Evolutionary conservation across 495 filamentous ascomycete genomes (phyloP).

Genomic region (Penicillium cosmopolitanum): DNA sequence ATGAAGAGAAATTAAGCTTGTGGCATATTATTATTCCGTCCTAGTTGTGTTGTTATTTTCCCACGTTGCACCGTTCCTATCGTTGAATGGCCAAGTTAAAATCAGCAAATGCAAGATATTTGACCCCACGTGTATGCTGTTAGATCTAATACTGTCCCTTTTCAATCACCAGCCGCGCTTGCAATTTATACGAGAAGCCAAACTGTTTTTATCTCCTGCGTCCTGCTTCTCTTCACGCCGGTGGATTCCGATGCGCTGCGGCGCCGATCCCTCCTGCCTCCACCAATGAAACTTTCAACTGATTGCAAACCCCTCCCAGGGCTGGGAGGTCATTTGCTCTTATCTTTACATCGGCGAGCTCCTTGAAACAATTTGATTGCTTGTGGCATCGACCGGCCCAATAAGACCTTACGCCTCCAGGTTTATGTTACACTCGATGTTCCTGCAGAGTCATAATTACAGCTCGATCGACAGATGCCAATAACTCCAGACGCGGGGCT

Average conservation of each 20-base stretch:
- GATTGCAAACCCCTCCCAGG: background rate
- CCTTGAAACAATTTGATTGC: conserved; percentile 4
- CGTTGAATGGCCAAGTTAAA: background rate
- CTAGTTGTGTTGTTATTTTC: background rate
- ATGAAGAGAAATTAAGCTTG: background rate
- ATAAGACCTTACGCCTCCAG: background rate
- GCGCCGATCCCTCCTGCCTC: conserved; percentile 11
- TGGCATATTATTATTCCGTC: background rate
- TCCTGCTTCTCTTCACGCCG: background rate
- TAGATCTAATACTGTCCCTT: background rate
- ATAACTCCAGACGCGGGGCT: background rate
- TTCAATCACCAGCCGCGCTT: background rate
- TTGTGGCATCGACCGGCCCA: background rate
- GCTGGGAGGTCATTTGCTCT: conserved; percentile 1
- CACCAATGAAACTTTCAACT: conserved; percentile 1
- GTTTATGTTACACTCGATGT: background rate
- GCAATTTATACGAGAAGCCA: background rate
- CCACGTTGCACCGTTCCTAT: background rate
- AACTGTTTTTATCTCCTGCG: background rate
- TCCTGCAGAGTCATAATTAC: background rate
- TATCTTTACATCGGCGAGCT: conserved; percentile 1
- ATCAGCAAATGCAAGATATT: background rate
- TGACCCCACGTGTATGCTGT: background rate
- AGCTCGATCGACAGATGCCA: background rate
- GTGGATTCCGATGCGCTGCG: conserved; percentile 14